These are phyloP conservation scores for Scleroderma citrinum DNA, from an alignment of 768 basidiomycete genomes.

Conservation along the genomic window DNA sequence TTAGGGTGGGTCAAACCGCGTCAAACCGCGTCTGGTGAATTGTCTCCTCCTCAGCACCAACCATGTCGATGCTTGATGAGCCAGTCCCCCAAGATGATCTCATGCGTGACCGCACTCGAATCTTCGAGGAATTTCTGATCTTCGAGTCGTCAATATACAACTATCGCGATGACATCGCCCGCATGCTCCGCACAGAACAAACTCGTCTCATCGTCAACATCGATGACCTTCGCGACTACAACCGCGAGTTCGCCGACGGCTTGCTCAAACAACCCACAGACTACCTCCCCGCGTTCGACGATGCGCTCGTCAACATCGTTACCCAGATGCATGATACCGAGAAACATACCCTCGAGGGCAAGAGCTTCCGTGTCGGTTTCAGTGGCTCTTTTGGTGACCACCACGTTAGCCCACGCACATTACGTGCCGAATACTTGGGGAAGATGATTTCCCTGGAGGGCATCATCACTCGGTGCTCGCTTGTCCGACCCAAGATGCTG, in stretches of 20 bases:
- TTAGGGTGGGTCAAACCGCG: neutral
- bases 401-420: constrained; percentile 91
- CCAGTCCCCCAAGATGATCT: constrained; percentile 66
- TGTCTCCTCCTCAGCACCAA: neutral
- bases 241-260: constrained; percentile 82
- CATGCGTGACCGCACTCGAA: constrained; percentile 67
- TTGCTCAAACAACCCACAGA: constrained; percentile 84
- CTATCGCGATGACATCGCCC: constrained; percentile 79
- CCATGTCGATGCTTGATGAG: constrained; percentile 40
- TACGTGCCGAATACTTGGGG: constrained; percentile 82
- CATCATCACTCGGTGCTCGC: constrained; percentile 95
- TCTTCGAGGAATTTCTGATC: constrained; percentile 80
- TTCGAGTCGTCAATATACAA: constrained; percentile 64
- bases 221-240: constrained; percentile 91
- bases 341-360: constrained; percentile 78
- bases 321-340: constrained; percentile 67
- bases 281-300: constrained; percentile 85
- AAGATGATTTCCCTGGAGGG: constrained; percentile 98
- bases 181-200: constrained; percentile 76
- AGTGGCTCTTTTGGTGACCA: constrained; percentile 98
- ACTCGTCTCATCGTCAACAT: constrained; percentile 92
- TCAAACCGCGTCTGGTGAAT: neutral
- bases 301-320: constrained; percentile 70
- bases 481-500: constrained; percentile 98
- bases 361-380: constrained; percentile 82